These are phyloP conservation scores for Dissoconium aciculare DNA, from an alignment of 2,329 filamentous ascomycete genomes.

Conservation along the genomic window DNA sequence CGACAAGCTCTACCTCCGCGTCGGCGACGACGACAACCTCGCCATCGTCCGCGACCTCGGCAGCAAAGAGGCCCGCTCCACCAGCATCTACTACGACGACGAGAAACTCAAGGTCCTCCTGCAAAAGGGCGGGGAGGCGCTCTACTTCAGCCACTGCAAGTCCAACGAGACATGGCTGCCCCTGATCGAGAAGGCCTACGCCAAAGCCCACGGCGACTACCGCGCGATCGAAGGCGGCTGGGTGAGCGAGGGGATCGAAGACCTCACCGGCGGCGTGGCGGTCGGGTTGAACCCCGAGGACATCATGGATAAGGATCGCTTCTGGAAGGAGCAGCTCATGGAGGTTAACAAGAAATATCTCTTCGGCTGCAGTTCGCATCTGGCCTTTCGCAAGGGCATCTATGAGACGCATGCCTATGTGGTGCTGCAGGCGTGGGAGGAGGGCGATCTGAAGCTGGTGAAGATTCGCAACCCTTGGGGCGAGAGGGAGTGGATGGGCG, in stretches of 20 bases:
- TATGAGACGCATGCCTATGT: slow-evolving; percentile 47
- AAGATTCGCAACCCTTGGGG: slow-evolving; percentile 63
- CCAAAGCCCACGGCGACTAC: slow-evolving; percentile 72
- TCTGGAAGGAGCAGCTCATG: slow-evolving; percentile 69
- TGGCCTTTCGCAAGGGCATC: slow-evolving; percentile 35
- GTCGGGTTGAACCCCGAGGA: slow-evolving; percentile 54
- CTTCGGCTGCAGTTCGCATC: slow-evolving; percentile 47
- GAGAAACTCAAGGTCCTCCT: slow-evolving; percentile 31
- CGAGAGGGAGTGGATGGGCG: slow-evolving; percentile 62
- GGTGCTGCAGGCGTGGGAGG: slow-evolving; percentile 36
- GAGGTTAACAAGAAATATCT: slow-evolving; percentile 69
- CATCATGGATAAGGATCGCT: slow-evolving; percentile 62
- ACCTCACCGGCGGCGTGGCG: slow-evolving; percentile 48
- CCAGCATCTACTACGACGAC: slow-evolving; percentile 33
- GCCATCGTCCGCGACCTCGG: slow-evolving; percentile 28
- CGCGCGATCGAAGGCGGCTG: slow-evolving; percentile 60
- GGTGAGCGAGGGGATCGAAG: slow-evolving; percentile 47
- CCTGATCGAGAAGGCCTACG: slow-evolving; percentile 67
- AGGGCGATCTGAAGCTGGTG: slow-evolving; percentile 31
- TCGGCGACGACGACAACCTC: slow-evolving; percentile 62
- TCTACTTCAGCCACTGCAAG: slow-evolving; percentile 65
- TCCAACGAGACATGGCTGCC: slow-evolving; percentile 74
- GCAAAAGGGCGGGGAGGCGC: slow-evolving; percentile 59
- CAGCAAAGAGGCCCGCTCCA: slow-evolving; percentile 11
- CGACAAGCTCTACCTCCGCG: slow-evolving; percentile 75